phyloP scores from a whole-genome alignment of 257 asterid genomes.

The Solanum neorickii region DNA sequence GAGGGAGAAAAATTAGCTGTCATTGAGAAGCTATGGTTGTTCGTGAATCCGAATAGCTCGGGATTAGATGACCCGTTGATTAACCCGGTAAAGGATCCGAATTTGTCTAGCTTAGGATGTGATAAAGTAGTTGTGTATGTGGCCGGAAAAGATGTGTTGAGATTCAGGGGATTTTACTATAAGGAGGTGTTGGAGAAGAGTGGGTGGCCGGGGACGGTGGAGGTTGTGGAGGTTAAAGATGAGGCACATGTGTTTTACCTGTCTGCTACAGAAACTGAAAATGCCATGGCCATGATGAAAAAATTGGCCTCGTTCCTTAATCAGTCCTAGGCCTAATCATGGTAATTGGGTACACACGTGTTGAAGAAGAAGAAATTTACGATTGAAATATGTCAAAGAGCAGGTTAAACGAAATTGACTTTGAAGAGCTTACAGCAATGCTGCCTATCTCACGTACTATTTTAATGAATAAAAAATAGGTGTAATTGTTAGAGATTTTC shows the following conservation, averaged over 20 bases:
- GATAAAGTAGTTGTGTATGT: slow-evolving; percentile 29
- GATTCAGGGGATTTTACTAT: slow-evolving; percentile 30
- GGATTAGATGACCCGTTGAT: slow-evolving; percentile 49
- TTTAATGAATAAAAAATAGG: not conserved
- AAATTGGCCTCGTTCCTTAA: slow-evolving; percentile 29
- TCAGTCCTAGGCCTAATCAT: not conserved
- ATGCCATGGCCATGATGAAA: slow-evolving; percentile 22
- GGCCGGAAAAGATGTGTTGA: slow-evolving; percentile 30
- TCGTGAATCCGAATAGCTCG: slow-evolving; percentile 25
- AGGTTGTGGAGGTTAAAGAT: slow-evolving; percentile 35
- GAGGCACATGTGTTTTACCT: slow-evolving; percentile 43
- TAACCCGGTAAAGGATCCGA: slow-evolving; percentile 33
- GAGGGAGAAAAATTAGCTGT: slow-evolving; percentile 7
- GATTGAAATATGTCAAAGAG: too few relatives aligned
- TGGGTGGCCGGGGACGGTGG: slow-evolving; percentile 41
- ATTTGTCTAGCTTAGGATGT: slow-evolving; percentile 23
- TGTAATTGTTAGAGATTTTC: not conserved
- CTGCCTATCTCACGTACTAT: too few relatives aligned
- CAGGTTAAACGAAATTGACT: too few relatives aligned
- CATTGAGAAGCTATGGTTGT: slow-evolving; percentile 25
- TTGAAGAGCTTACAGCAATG: too few relatives aligned
- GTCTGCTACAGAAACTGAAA: slow-evolving; percentile 7
- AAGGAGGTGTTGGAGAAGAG: slow-evolving; percentile 21
- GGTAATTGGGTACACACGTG: not conserved
- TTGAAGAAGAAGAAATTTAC: too few relatives aligned